Base-by-base conservation (phyloP, 2,329 filamentous ascomycete genomes). In the Colletotrichum coccodes region DNA sequence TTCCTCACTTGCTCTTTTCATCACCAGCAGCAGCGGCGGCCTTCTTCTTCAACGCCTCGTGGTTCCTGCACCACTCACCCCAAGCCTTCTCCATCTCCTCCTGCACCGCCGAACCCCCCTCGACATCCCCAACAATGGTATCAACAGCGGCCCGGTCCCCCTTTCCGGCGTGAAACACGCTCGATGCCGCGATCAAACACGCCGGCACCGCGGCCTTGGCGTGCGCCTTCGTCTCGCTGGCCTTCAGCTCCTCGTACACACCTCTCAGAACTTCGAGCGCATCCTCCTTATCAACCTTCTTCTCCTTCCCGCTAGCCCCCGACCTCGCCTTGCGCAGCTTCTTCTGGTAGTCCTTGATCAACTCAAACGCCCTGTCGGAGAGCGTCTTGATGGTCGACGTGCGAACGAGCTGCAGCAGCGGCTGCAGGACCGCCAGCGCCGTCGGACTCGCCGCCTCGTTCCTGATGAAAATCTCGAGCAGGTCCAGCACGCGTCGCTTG, bases 401-500 rank as follows among this genome's bases (percentile, higher is more conserved):
- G 64, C 94, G 90, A 52, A 93, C 89, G 47, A 96, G 88, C 50
- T 86, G 84, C n/a, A 97, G 84, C 0, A 98, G 84, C 0, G 95
- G 94, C 8, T 95, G 78, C 6, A 98, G 82, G 9, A 96, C 80
- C 42, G 89, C 85, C 49, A 96, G 88, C 0, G 90, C 88, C 1
- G 95, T 82, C 1, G 87, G 81, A 73, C 90, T 92, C 26, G 86
- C 86, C 64, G 92, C 88, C 79, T 96, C 91, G 73, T 92, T 91
- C 78, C 93, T 94, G 71, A 96, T 86, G 79, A 94, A 98, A 71
- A 96, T 92, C 69, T 92, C 89, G 12, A 98, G 85, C 1, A 98
- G 87, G 76, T 98, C 96, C 5, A 98, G 87, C 6, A 98, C 92
- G 47, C 95, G 92, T 79, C 94, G 93, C 84, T 99, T 99, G 87